Evolutionary conservation across 345 rosid genomes (phyloP).

Genomic region (Hibiscus trionum): DNA sequence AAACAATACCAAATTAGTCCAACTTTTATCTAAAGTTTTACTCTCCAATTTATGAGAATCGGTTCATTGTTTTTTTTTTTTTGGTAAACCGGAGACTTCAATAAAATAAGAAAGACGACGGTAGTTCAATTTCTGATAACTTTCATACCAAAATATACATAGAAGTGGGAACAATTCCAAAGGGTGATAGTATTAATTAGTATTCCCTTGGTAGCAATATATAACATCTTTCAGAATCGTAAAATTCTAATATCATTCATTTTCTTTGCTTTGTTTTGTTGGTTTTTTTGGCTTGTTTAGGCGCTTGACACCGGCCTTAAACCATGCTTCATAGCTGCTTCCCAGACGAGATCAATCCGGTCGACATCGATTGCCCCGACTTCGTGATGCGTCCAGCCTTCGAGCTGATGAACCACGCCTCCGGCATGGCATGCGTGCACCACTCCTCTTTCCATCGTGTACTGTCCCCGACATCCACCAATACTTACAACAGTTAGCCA

Average conservation of each 20-base stretch:
- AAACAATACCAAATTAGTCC: too few species aligned
- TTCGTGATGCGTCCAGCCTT: slow-evolving; percentile 93
- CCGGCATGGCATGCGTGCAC: slow-evolving; percentile 99
- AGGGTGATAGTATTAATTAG: neutral
- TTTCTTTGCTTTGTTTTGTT: neutral
- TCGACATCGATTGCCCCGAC: slow-evolving; percentile 92
- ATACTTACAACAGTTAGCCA: too few species aligned
- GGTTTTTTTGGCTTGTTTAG: neutral
- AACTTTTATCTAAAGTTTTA: too few species aligned
- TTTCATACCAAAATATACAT: neutral
- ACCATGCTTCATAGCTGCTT: slow-evolving; percentile 79
- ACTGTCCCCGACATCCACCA: slow-evolving; percentile 31
- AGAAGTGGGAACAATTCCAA: neutral
- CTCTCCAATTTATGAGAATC: too few species aligned
- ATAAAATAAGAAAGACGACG: neutral
- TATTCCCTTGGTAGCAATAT: neutral
- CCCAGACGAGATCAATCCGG: slow-evolving; percentile 83
- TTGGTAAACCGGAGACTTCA: too few species aligned
- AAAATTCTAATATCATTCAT: neutral
- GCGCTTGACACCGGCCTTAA: slow-evolving; percentile 41
- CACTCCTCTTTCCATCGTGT: slow-evolving; percentile 91
- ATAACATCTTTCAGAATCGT: neutral
- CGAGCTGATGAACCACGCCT: slow-evolving; percentile 78
- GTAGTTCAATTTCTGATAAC: neutral
- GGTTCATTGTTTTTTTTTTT: too few species aligned